Conservation (phyloP, 2,329 filamentous ascomycete species). For the Berkeleyomyces rouxiae region DNA sequence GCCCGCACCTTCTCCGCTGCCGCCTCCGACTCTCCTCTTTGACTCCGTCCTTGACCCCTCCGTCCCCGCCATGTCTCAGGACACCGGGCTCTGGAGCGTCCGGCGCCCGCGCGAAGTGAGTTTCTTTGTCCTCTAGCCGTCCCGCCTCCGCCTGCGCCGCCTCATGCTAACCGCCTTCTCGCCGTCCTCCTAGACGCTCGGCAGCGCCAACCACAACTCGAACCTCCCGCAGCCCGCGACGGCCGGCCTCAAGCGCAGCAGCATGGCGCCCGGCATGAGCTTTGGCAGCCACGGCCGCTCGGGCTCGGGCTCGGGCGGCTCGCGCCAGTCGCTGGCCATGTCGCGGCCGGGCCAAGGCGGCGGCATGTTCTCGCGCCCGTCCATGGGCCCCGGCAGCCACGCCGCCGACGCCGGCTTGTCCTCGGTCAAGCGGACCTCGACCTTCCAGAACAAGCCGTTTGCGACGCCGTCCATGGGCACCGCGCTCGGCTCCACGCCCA, state of each 20-base stretch:
- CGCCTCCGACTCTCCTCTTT: neutral
- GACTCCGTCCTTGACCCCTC: neutral
- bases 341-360: conserved; percentile 63
- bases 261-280: conserved; percentile 51
- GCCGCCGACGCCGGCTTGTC: conserved; percentile 67
- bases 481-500: conserved; percentile 14
- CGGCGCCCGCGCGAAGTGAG: conserved; percentile 79
- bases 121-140: neutral
- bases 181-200: conserved; percentile 51
- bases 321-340: conserved; percentile 71
- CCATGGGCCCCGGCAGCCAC: conserved; percentile 63
- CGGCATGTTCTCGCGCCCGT: conserved; percentile 60
- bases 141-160: neutral
- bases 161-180: neutral
- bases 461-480: conserved; percentile 36
- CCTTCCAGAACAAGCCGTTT: conserved; percentile 57
- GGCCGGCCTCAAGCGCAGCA: conserved; percentile 77
- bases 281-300: conserved; percentile 65
- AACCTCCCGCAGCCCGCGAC: conserved; percentile 81
- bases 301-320: conserved; percentile 44
- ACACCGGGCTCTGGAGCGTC: conserved; percentile 76
- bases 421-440: conserved; percentile 69
- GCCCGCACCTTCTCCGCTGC: neutral
- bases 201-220: conserved; percentile 65
- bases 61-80: conserved; percentile 54